Evolutionary conservation across 176 grass and related monocot genomes (phyloP).

Genomic region (Olyra latifolia): DNA sequence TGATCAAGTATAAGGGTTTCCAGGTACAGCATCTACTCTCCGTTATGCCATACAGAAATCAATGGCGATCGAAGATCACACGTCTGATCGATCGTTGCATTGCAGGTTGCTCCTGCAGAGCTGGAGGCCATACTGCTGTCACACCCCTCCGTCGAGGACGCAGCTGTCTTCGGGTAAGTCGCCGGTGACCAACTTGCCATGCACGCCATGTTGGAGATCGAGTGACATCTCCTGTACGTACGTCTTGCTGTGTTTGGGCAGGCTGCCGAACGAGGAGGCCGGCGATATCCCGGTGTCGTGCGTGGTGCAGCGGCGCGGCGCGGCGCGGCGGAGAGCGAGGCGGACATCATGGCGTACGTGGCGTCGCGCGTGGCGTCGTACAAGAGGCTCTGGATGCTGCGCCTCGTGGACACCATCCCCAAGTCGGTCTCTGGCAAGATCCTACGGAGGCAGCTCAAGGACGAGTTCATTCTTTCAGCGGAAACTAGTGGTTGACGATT

Average conservation of each 20-base stretch:
- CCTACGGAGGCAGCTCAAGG: conserved; percentile 71
- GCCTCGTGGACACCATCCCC: conserved; percentile 70
- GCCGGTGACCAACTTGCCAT: not conserved
- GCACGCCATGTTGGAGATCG: no score
- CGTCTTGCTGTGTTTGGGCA: not conserved
- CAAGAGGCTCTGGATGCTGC: conserved; percentile 66
- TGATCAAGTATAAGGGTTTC: conserved; percentile 97
- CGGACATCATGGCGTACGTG: conserved; percentile 64
- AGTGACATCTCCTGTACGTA: not conserved
- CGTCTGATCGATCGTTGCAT: not conserved
- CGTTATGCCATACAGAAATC: not conserved
- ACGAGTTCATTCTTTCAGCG: conserved; percentile 51
- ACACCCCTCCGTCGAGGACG: conserved; percentile 69
- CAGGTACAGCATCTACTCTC: conserved; percentile 39
- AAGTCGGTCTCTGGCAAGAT: conserved; percentile 91
- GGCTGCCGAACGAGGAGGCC: conserved; percentile 81
- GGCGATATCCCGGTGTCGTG: conserved; percentile 79
- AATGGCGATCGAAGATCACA: no score
- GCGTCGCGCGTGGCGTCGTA: conserved; percentile 66
- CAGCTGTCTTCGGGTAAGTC: conserved; percentile 70
- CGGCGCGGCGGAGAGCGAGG: conserved; percentile 53
- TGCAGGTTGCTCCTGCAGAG: conserved; percentile 81
- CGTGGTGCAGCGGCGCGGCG: conserved; percentile 54
- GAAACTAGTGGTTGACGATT: no score
- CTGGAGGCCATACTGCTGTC: conserved; percentile 80